Evolutionary conservation across 768 basidiomycete species (phyloP).

Genomic region (Lentinula lateritia): DNA sequence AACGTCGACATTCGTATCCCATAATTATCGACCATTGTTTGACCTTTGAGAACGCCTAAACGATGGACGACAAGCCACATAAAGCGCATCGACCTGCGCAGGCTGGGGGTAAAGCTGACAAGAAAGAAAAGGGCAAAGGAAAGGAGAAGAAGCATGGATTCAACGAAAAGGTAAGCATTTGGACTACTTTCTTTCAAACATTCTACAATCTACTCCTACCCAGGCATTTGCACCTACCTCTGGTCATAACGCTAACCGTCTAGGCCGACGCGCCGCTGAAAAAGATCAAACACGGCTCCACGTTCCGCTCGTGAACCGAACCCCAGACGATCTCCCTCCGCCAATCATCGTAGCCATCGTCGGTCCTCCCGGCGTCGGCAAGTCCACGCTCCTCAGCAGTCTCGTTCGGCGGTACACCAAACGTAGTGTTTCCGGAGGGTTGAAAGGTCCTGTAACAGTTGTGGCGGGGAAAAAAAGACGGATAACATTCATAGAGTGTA

Average conservation of each 20-base stretch:
- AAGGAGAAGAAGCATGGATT: too few species aligned
- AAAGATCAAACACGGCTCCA: slow-evolving; percentile 92
- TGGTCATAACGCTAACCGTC: slow-evolving; percentile 81
- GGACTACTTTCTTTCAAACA: background rate
- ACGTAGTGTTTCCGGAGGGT: slow-evolving; percentile 86
- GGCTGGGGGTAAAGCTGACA: too few species aligned
- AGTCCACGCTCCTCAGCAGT: slow-evolving; percentile 88
- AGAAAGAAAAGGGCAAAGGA: too few species aligned
- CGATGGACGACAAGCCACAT: too few species aligned
- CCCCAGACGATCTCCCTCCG: slow-evolving; percentile 86
- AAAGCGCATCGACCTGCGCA: too few species aligned
- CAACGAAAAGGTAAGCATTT: slow-evolving; percentile 67
- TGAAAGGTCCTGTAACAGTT: slow-evolving; percentile 64
- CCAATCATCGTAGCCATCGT: slow-evolving; percentile 94
- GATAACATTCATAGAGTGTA: slow-evolving; percentile 96
- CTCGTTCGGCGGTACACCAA: slow-evolving; percentile 91
- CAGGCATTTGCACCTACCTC: slow-evolving; percentile 93
- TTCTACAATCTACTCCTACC: slow-evolving; percentile 1
- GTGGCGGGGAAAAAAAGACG: slow-evolving; percentile 89
- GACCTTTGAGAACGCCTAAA: too few species aligned
- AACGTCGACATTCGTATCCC: too few species aligned
- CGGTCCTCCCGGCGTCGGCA: slow-evolving; percentile 95
- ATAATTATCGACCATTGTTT: too few species aligned
- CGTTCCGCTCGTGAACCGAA: slow-evolving; percentile 92
- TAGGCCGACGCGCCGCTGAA: slow-evolving; percentile 88